Evolutionary conservation across 2,329 filamentous ascomycete genomes (phyloP), one percentile per base, ranked within the genome.

Genomic region (Cladophialophora bantiana): DNA sequence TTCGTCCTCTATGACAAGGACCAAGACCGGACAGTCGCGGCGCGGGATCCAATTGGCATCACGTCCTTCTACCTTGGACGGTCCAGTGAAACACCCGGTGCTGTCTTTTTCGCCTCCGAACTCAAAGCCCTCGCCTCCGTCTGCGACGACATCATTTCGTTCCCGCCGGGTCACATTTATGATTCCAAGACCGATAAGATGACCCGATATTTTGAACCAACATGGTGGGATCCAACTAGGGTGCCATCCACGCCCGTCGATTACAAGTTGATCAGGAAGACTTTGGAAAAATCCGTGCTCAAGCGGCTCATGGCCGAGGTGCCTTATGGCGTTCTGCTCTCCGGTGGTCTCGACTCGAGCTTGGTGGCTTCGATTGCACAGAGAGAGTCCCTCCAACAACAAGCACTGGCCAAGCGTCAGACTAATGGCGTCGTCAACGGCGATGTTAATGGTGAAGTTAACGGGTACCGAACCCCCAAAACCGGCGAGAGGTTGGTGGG

Each of bases 261-360:
- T 81, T 89, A 93, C 78, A 96, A 91, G 84, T 78, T 88, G 61
- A 86, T 99, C 73, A 88, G 95, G 72, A 86, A 90, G 77, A 89
- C 90, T 1, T 85, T 99, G 68, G 95, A 98, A 85, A 91, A 89
- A 80, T 89, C 95, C 10, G 95, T 99, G 65, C 89, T 94, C 76
- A 99, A 99, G 84, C 90, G 95, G 72, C 85, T 99, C 78, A 99
- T 99, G 95, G 95, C 95, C 26, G 95, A 99, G 81, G 95, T 99
- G 40, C 95, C 95, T 15, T 99, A 97, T 78, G 95, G 95, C 80
- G 95, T 99, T 26, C 83, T 99, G 66, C 85, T 99, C 58, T 99
- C 95, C 60, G 95, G 95, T 76, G 95, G 95, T 74, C 86, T 99
- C 59, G 95, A 99, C 81, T 99, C 95, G 55, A 97, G 93, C 78